phyloP scores from a whole-genome alignment of 164 flowering plant species.

The Vitis labrusca region DNA sequence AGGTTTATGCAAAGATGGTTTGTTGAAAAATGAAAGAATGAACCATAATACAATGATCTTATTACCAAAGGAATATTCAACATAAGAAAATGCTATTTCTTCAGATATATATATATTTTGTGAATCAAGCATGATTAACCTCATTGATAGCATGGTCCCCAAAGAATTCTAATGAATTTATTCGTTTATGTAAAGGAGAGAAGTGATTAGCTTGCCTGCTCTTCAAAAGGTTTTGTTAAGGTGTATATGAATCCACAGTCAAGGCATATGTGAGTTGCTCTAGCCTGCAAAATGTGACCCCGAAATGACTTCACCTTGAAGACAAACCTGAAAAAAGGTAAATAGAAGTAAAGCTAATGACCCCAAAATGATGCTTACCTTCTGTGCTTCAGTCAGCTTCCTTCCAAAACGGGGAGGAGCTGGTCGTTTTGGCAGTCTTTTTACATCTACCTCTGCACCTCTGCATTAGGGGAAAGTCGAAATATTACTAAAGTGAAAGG shows the following conservation, averaged over 20 bases:
- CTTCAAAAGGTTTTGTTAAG: slow-evolving; percentile 80
- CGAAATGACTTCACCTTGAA: too few species aligned
- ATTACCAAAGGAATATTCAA: too few species aligned
- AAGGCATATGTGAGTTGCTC: slow-evolving; percentile 93
- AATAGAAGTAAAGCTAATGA: neutral
- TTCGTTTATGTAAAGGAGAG: neutral
- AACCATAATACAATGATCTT: too few species aligned
- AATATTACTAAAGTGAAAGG: neutral
- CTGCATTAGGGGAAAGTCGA: slow-evolving; percentile 26
- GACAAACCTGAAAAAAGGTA: too few species aligned
- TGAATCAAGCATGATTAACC: too few species aligned
- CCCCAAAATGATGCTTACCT: slow-evolving; percentile 40
- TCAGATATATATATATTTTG: too few species aligned
- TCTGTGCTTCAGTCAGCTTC: slow-evolving; percentile 82
- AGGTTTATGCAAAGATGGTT: too few species aligned
- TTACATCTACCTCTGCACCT: slow-evolving; percentile 82
- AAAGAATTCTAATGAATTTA: neutral
- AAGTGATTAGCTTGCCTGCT: slow-evolving; percentile 60
- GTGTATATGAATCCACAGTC: slow-evolving; percentile 93
- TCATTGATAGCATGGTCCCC: too few species aligned
- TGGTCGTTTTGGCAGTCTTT: slow-evolving; percentile 85
- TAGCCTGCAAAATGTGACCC: slow-evolving; percentile 54
- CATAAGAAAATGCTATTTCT: too few species aligned
- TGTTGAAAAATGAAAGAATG: too few species aligned
- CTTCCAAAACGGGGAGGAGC: slow-evolving; percentile 99